Conservation (phyloP, 2,329 filamentous ascomycete species). For the Aureobasidium sp. region DNA sequence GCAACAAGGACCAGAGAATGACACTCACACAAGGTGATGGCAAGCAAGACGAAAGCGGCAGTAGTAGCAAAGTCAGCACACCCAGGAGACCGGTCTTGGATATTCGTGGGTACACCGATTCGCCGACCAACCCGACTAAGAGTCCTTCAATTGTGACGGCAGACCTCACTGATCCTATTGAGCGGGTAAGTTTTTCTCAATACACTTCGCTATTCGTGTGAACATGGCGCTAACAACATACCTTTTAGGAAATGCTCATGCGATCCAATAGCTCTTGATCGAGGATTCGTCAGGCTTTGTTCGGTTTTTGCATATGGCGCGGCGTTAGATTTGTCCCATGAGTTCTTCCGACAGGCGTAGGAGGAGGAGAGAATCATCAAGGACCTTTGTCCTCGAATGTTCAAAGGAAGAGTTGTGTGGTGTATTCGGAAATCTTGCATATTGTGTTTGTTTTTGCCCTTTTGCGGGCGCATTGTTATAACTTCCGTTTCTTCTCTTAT, state of each 20-base stretch:
- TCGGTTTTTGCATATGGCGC: neutral
- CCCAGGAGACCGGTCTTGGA: slow-evolving; percentile 33
- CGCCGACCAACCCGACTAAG: slow-evolving; percentile 51
- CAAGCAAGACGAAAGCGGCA: neutral
- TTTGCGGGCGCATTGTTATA: neutral
- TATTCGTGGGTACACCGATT: slow-evolving; percentile 60
- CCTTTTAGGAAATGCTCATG: slow-evolving; percentile 19
- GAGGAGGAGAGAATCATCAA: neutral
- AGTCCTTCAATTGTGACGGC: slow-evolving; percentile 55
- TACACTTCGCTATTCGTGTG: neutral
- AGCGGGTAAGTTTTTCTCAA: slow-evolving; percentile 38
- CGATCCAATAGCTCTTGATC: slow-evolving; percentile 14
- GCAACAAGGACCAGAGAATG: slow-evolving; percentile 47
- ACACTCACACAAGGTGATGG: slow-evolving; percentile 15
- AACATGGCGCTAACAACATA: neutral
- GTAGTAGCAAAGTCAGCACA: slow-evolving; percentile 7
- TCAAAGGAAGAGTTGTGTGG: neutral
- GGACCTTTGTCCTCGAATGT: too few relatives aligned
- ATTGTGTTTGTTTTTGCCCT: neutral
- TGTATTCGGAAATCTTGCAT: neutral
- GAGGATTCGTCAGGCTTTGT: neutral
- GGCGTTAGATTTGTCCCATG: neutral
- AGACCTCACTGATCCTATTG: slow-evolving; percentile 50
- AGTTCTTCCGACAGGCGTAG: neutral
- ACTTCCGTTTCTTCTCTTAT: neutral